Percentiles rank a stretch among this genome's conserved stretches.
phyloP scores from a whole-genome alignment of 1,139 yeast species.

The Blastobotrys proliferans region DNA sequence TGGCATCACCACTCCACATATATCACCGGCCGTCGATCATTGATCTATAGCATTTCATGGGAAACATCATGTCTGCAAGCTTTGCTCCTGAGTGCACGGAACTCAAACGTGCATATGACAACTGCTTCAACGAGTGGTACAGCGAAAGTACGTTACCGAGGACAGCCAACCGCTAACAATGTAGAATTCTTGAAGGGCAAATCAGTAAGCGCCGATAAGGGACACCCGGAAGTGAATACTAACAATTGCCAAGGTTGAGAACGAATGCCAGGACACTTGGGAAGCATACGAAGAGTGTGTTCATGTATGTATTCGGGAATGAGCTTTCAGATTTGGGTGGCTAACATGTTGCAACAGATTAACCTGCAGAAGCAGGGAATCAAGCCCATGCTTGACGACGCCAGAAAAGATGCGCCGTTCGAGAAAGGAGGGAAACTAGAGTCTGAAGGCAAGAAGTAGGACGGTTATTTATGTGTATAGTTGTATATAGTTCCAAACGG shows the following conservation, averaged over 20 bases:
- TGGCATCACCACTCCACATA: no score
- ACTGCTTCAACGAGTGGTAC: constrained; percentile 93
- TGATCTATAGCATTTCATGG: no score
- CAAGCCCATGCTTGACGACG: constrained; percentile 84
- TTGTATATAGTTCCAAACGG: no score
- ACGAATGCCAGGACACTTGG: constrained; percentile 92
- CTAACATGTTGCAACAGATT: constrained; percentile 28
- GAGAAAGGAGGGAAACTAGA: constrained; percentile 52
- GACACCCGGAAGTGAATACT: background rate
- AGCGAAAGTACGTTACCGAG: constrained; percentile 56
- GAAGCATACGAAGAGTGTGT: constrained; percentile 81
- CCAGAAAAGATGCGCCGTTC: constrained; percentile 88
- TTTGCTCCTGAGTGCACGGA: constrained; percentile 97
- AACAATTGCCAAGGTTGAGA: constrained; percentile 29
- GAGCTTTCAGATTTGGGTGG: no score
- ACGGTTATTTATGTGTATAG: background rate
- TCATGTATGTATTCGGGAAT: constrained; percentile 44
- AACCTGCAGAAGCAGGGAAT: constrained; percentile 71
- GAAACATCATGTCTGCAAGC: constrained; percentile 70
- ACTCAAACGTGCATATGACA: constrained; percentile 78
- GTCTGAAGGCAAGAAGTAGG: constrained; percentile 17
- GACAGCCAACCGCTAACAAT: constrained; percentile 11
- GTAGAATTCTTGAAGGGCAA: constrained; percentile 63
- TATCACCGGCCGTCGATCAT: no score
- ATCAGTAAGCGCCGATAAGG: constrained; percentile 31